Evolutionary conservation across 2,329 filamentous ascomycete genomes (phyloP), one percentile per base, ranked within the genome.

Genomic region (Bisporella sp.): DNA sequence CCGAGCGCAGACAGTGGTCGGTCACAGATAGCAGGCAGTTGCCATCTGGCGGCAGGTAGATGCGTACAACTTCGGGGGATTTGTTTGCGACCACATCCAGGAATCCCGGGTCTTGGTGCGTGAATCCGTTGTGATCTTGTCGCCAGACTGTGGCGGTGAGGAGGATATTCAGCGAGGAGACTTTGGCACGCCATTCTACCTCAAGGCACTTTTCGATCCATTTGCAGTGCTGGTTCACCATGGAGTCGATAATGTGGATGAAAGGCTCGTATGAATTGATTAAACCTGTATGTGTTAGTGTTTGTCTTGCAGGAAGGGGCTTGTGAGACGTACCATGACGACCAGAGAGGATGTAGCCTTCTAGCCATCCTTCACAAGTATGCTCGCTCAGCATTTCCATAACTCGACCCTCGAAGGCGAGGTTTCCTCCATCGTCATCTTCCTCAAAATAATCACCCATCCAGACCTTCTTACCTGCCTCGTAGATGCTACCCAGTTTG

Each of bases 351-450:
- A 88, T 69, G 64, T 90, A 91, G 3, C 87, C 87, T 70, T 91
- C 86, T 12, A 91, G 73, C 86, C 86, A 91, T 30, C 85, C 87
- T 66, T 91, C 86, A 53, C 79, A 81, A 12, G 85, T 90, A 64
- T 91, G 87, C 67, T 91, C 87, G 13, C 82, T 87, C n/a, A 91
- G 76, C 65, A 90, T 90, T 66, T 91, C 87, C 84, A 91, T 90
- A 35, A 90, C 86, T 31, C 85, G 77, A 12, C 87, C 87, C 11
- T 76, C 74, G 13, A 72, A 76, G 5, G 81, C 77, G 29, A 91
- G 71, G 60, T 91, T 89, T 54, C 87, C 86, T 7, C 86, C 86
- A 60, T 90, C 82, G 6, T 71, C 68, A 60, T 91, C 87, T 62
- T 90, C 86, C 4, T 87, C 2, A 54, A 90, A 86, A 65, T 86